Base-by-base conservation (phyloP, 2,329 filamentous ascomycete species). In the Geosmithia putterillii region DNA sequence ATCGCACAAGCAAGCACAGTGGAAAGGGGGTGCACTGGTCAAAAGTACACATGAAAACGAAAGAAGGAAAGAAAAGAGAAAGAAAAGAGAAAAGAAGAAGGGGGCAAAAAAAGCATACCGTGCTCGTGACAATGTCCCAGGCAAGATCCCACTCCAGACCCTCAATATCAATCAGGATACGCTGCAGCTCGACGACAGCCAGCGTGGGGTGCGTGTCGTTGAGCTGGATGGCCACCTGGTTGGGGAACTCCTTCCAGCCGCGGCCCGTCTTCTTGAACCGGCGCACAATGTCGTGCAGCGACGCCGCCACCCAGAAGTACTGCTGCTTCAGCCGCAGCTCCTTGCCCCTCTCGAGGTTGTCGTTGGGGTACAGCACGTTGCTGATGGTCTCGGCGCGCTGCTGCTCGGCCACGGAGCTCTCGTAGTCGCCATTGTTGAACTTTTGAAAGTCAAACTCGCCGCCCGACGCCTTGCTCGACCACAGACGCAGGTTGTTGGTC, bases 401-500 rank as follows among this genome's bases (percentile, higher is more conserved):
- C 65, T 96, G 88, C 53, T 98, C 92, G n/a, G 85, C 86, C 35
- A 98, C 92, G 12, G 92, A 94, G 67, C 86, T 92, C 67, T 98
- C 92, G 59, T 98, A 98, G 54, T 98, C 89, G 49, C 92, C 92
- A 46, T 75, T 92, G 67, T 98, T 98, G 79, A 98, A 98, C 62
- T 96, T 96, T 58, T 95, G 90, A 67, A 98, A 98, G 67, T 98
- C 90, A 51, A 98, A 98, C 63, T 98, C 92, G 51, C 92, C 92
- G 53, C 86, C 90, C 39, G 89, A 89, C 38, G 92, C 90, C 66
- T 95, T 95, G 71, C 88, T 95, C 38, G 88, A 95, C 92, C 92
- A 98, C 35, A 98, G 73, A 47, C 92, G 83, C 49, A 98, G 73
- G 66, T 98, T 98, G 71, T 98, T 98, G 53, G 89, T 95, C 10